Evolutionary conservation across 257 asterid genomes (phyloP).

Genomic region (Dorcoceras hygrometricum): DNA sequence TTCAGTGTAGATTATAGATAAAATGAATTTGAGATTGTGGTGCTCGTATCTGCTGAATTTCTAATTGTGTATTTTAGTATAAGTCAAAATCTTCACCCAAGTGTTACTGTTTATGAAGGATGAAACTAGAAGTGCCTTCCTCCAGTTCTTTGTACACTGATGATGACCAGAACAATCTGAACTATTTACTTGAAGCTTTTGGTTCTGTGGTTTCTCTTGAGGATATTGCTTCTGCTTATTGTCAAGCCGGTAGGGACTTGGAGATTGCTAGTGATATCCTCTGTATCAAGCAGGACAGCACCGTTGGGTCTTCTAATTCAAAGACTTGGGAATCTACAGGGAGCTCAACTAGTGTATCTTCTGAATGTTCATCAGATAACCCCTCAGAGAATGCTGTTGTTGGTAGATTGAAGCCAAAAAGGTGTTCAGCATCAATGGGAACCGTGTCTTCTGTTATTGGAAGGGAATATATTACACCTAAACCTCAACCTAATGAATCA

Average conservation of each 20-base stretch:
- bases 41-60: constrained; percentile 10
- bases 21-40: not conserved
- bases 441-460: constrained; percentile 66
- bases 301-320: constrained; percentile 23
- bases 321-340: constrained; percentile 29
- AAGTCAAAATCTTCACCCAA: not conserved
- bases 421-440: constrained; percentile 58
- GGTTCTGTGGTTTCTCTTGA: constrained; percentile 64
- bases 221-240: constrained; percentile 76
- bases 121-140: constrained; percentile 47
- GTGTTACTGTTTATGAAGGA: constrained; percentile 34
- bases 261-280: constrained; percentile 43
- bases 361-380: constrained; percentile 29
- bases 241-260: constrained; percentile 47
- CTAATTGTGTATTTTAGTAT: constrained; percentile 5
- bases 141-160: constrained; percentile 35
- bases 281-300: constrained; percentile 30
- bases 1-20: constrained; percentile 6
- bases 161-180: constrained; percentile 51
- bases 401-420: constrained; percentile 40
- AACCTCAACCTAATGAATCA: constrained; percentile 33
- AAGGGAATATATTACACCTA: constrained; percentile 43
- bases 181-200: constrained; percentile 57
- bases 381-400: constrained; percentile 24
- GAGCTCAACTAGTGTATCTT: constrained; percentile 23